Base-by-base conservation (phyloP, 1,139 yeast species). In the Magnusiomyces paraingens region DNA sequence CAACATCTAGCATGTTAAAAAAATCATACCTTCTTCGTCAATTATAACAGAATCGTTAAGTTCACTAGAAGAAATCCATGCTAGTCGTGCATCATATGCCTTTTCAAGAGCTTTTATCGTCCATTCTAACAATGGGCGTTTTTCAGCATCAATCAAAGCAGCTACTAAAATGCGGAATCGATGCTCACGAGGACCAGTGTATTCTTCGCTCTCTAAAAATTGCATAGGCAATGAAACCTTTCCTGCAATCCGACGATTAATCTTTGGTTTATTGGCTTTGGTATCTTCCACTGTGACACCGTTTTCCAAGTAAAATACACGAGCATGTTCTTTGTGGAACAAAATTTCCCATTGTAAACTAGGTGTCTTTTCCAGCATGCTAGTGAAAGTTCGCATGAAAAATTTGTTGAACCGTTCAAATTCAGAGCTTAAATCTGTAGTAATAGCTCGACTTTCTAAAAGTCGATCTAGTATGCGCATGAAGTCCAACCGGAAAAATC, bases 401-500 rank as follows among this genome's bases (percentile, higher is more conserved):
- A 84, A 83, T 39, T 76, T 75, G 44, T 86, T 72, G 63, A 93
- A 84, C 49, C 82, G 80, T 47, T 82, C 84, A 8, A 86, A n/a
- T 21, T 35, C 50, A 14, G 50, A 18, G 10, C 48, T 22, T 42
- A 55, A 48, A 14, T 52, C 55, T 20, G 32, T 46, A 5, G 40
- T 42, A 1, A 48, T 50, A 14, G 42, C 36, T 11, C 45, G 43
- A 42, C 47, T 43, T 12, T 53, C 65, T 1, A 77, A 61, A 67
- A 83, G 72, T 43, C 75, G 73, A 56, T 78, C 76, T 1, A 84
- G 64, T 1, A 78, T 65, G n/a, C 74, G 66, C 69, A 93, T 79
- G 62, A 93, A 82, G 66, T 93, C 97, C 41, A 93, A 68, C 49
- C 96, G 75, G 64, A 77, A 85, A 43, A 91, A 72, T 12, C 82